Base-by-base conservation (phyloP, 176 grass and related monocot species). In the Aegilops umbellulata region DNA sequence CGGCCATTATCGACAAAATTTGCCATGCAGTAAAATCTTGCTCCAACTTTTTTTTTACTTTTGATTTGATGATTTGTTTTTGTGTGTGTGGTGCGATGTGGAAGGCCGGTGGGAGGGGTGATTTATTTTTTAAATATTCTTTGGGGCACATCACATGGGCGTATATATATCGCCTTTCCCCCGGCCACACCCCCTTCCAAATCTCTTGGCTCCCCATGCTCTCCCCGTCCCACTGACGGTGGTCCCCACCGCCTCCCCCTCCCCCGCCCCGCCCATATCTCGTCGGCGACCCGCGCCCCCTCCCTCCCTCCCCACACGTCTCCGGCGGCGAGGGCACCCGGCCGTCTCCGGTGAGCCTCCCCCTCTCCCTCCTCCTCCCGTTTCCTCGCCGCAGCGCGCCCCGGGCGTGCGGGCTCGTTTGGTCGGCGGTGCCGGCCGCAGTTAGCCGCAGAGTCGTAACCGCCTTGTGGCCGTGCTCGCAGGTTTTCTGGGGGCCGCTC, bases 221-320 rank as follows among this genome's bases (percentile, higher is more conserved):
- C 57, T 84, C 76, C 70, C 81, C 71, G 70, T 76, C 84, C 34
- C 73, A 49, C 70, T 84, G 86, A 95, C 91, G 86, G 91, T 80
- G 88, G 90, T 82, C 87, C 89, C 84, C 80, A 79, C 93, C 86
- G 85, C 77, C 29, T 74, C 41, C 60, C 61, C 11, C 19, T 2
- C 0, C 38, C 4, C 69, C 65, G 65, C 31, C 26, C 68, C 83
- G 39, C 62, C 77, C 77, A 65, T 34, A 72, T 34, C 84, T 60
- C 57, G 57, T 66, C 89, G 78, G 73, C 79, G 79, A 53, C 65
- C 32, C 62, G 35, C 26, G 10, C 4, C n/a, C 39, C 11, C 13
- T 8, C 7, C 19, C 9, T 4, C 67, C 0, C 4, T 7, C 14
- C 38, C 12, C 19, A 8, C 64, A 4, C 8, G 15, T 5, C 60